These are phyloP conservation scores for Lagenidium giganteum DNA, from an alignment of 352 stramenopile species.

Conservation along the genomic window DNA sequence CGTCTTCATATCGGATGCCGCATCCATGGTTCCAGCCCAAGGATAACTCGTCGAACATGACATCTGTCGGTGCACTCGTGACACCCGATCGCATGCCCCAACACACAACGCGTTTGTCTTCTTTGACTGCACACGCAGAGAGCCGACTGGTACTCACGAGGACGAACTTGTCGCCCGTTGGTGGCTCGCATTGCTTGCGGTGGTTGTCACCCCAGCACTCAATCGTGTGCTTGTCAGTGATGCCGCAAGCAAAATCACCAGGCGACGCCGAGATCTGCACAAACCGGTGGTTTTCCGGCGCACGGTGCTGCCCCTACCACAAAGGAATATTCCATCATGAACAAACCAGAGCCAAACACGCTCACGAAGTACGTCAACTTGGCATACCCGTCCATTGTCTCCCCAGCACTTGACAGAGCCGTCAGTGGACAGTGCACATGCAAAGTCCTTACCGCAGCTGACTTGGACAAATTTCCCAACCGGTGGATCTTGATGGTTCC, in stretches of 20 bases:
- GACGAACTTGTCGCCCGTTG: slow-evolving; percentile 37
- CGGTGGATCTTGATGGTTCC: slow-evolving; percentile 31
- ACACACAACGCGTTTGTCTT: slow-evolving; percentile 56
- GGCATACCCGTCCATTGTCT: slow-evolving; percentile 46
- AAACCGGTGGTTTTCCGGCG: slow-evolving; percentile 30
- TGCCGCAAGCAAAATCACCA: slow-evolving; percentile 59
- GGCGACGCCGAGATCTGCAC: slow-evolving; percentile 60
- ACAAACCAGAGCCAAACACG: slow-evolving; percentile 1
- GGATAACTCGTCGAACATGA: slow-evolving; percentile 65
- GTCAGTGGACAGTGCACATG: slow-evolving; percentile 46
- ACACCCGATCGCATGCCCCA: slow-evolving; percentile 72
- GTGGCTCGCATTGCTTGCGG: slow-evolving; percentile 44
- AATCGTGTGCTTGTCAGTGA: slow-evolving; percentile 44
- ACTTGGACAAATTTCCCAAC: slow-evolving; percentile 71
- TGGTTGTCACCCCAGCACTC: slow-evolving; percentile 78
- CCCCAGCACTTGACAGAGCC: slow-evolving; percentile 57
- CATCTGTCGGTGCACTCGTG: slow-evolving; percentile 33
- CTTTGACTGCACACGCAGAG: slow-evolving; percentile 57
- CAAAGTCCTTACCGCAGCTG: slow-evolving; percentile 65
- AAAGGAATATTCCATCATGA: not conserved
- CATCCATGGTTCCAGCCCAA: slow-evolving; percentile 74
- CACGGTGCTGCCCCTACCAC: slow-evolving; percentile 43
- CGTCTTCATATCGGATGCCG: slow-evolving; percentile 60
- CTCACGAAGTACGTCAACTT: slow-evolving; percentile 10
- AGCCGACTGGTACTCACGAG: slow-evolving; percentile 67